phyloP scores from a whole-genome alignment of 768 basidiomycete genomes.

The Lactarius deliciosus region DNA sequence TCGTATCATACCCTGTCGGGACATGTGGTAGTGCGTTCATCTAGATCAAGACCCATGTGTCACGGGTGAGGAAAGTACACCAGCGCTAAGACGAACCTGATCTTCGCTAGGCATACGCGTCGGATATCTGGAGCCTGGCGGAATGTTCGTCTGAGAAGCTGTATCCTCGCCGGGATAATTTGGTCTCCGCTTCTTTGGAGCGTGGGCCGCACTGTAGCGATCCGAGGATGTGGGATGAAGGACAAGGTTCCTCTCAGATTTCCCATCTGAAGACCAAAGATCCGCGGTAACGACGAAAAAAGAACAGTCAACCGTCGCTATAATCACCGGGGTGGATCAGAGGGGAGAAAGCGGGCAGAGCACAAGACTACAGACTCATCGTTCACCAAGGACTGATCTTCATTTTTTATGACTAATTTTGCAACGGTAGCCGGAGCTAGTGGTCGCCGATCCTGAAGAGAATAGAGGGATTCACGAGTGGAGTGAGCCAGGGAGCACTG shows the following conservation, averaged over 20 bases:
- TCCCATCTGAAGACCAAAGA: conserved; percentile 83
- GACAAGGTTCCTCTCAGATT: conserved; percentile 85
- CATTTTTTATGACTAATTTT: conserved; percentile 71
- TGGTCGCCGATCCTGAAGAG: conserved; percentile 78
- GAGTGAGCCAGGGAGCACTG: conserved; percentile 17
- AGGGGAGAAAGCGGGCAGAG: background rate
- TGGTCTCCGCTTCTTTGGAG: conserved; percentile 36
- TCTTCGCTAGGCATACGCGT: conserved; percentile 21
- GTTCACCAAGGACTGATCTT: conserved; percentile 66
- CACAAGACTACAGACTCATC: conserved; percentile 59
- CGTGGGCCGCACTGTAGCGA: conserved; percentile 57
- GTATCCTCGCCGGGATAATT: conserved; percentile 31
- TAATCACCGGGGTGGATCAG: conserved; percentile 6
- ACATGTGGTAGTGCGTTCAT: conserved; percentile 21
- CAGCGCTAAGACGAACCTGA: conserved; percentile 20
- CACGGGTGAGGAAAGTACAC: background rate
- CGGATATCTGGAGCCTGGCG: conserved; percentile 30
- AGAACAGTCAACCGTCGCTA: conserved; percentile 80
- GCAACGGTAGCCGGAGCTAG: conserved; percentile 89
- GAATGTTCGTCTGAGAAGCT: conserved; percentile 30
- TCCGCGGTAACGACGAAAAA: conserved; percentile 94
- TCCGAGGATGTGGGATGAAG: conserved; percentile 81
- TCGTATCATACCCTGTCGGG: conserved; percentile 12
- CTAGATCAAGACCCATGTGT: conserved; percentile 10
- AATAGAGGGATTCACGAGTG: conserved; percentile 22